These are phyloP conservation scores for Colletotrichum paranaense DNA, from an alignment of 2,329 filamentous ascomycete species.

Conservation along the genomic window DNA sequence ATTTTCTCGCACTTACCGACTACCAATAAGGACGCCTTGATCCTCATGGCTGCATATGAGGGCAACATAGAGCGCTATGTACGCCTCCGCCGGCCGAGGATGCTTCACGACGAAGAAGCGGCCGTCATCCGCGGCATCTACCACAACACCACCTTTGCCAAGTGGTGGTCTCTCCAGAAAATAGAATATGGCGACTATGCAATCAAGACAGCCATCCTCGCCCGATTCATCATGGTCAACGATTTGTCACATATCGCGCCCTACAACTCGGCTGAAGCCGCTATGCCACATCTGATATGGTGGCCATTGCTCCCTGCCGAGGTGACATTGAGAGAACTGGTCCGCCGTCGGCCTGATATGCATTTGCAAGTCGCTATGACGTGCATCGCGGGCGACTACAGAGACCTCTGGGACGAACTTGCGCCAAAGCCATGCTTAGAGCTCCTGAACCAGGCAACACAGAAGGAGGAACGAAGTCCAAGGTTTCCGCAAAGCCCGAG, in stretches of 20 bases:
- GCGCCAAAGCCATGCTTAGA: neutral
- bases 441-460: neutral
- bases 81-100: slow-evolving; percentile 45
- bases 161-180: slow-evolving; percentile 41
- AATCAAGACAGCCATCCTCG: slow-evolving; percentile 38
- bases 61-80: slow-evolving; percentile 53
- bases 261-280: neutral
- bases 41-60: slow-evolving; percentile 49
- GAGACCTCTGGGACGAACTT: neutral
- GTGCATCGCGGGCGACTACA: slow-evolving; percentile 12
- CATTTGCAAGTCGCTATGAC: neutral
- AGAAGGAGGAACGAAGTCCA: neutral
- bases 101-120: slow-evolving; percentile 40
- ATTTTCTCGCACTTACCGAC: slow-evolving; percentile 49
- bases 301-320: slow-evolving; percentile 3
- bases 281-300: slow-evolving; percentile 17
- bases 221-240: slow-evolving; percentile 44
- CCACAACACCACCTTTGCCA: slow-evolving; percentile 49
- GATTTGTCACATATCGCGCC: slow-evolving; percentile 38
- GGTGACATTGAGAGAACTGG: neutral
- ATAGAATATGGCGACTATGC: neutral
- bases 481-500: no score
- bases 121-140: slow-evolving; percentile 50
- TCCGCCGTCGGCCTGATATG: slow-evolving; percentile 7
- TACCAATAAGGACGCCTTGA: slow-evolving; percentile 50